Conservation (phyloP, 2,329 filamentous ascomycete species). For the Penicillium sp. region DNA sequence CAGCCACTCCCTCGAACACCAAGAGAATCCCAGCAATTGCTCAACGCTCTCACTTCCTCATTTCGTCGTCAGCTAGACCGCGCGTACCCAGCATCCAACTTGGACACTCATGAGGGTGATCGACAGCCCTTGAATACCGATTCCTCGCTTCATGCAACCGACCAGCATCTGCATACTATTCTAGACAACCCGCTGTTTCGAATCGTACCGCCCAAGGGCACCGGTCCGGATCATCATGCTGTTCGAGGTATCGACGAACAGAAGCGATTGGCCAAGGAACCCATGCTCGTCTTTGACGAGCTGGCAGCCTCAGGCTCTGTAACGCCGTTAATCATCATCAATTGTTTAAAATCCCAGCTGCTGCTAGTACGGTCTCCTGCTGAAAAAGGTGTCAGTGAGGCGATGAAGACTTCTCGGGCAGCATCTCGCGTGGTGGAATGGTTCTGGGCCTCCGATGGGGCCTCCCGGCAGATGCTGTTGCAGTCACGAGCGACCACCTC, state of each 20-base stretch:
- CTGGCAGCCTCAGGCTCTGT: conserved; percentile 40
- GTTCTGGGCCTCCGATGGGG: conserved; percentile 41
- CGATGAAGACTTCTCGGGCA: conserved; percentile 35
- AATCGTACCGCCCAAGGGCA: conserved; percentile 31
- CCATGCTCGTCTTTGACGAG: conserved; percentile 40
- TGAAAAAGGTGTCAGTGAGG: conserved; percentile 20
- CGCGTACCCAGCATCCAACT: conserved; percentile 49
- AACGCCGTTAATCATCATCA: conserved; percentile 22
- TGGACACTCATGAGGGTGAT: conserved; percentile 18
- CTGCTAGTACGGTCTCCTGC: conserved; percentile 26
- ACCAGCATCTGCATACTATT: conserved; percentile 40
- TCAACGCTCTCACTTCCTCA: conserved; percentile 61
- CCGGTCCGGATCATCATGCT: conserved; percentile 13
- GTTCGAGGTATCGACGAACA: conserved; percentile 15
- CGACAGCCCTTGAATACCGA: conserved; percentile 24
- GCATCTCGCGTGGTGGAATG: conserved; percentile 39
- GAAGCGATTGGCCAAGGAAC: conserved; percentile 28
- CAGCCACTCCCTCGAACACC: conserved; percentile 53
- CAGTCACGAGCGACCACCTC: conserved; percentile 23
- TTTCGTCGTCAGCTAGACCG: conserved; percentile 64
- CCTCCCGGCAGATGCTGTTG: conserved; percentile 32
- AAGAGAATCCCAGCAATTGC: conserved; percentile 59
- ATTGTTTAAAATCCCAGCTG: conserved; percentile 37
- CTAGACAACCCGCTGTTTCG: conserved; percentile 45
- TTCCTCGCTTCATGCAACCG: conserved; percentile 35